A percentile compares a stretch with the other conserved stretches of the same genome.
These are phyloP conservation scores for Typha latifolia DNA, from an alignment of 176 grass and related monocot species.

Conservation along the genomic window DNA sequence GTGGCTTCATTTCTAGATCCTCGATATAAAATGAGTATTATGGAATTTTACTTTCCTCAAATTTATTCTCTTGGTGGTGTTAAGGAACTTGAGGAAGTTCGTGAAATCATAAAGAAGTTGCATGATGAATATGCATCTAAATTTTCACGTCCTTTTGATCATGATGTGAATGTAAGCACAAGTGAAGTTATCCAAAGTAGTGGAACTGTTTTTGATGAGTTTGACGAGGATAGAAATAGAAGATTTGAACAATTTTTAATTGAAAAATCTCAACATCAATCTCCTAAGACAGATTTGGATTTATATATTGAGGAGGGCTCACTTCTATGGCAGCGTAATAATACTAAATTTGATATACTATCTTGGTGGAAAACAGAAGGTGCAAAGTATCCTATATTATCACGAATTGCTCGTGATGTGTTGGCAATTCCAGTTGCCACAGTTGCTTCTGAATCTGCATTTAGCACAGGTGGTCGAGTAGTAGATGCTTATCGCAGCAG, in stretches of 20 bases:
- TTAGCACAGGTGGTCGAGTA: not conserved
- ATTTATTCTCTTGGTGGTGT: not conserved
- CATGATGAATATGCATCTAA: not conserved
- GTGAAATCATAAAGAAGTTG: not conserved
- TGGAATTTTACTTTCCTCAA: not conserved
- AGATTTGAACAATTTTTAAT: too few relatives aligned
- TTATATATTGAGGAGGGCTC: too few relatives aligned
- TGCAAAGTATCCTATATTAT: not conserved
- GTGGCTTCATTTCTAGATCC: too few relatives aligned
- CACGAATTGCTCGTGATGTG: not conserved
- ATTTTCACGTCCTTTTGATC: not conserved
- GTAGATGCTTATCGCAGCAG: not conserved
- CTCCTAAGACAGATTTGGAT: too few relatives aligned
- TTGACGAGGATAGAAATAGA: too few relatives aligned
- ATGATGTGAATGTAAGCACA: too few relatives aligned
- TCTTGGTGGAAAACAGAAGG: not conserved
- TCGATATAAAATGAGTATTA: not conserved
- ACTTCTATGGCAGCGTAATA: too few relatives aligned
- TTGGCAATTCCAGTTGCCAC: not conserved
- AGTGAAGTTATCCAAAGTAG: not conserved
- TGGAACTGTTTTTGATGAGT: not conserved
- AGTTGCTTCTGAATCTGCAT: not conserved
- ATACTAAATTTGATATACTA: not conserved
- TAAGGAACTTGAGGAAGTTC: not conserved
- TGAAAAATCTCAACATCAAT: too few relatives aligned